Percentiles rank a stretch among this genome's conserved stretches.
These are phyloP conservation scores for Casaregolazyma suthepensis DNA, from an alignment of 1,139 yeast species.

Conservation along the genomic window DNA sequence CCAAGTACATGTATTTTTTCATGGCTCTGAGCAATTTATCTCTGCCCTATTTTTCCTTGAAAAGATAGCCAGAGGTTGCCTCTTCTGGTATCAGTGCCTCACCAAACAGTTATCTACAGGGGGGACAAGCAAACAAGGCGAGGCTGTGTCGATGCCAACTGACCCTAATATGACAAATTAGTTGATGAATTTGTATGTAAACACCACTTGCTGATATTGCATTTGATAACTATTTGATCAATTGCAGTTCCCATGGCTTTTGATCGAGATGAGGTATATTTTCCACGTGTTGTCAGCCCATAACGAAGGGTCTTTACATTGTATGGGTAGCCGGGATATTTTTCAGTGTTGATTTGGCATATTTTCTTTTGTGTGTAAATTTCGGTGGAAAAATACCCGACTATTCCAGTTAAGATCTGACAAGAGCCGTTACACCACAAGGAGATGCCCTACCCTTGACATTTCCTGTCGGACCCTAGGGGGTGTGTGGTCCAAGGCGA, in stretches of 20 bases:
- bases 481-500: neutral
- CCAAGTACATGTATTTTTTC: neutral
- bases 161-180: neutral
- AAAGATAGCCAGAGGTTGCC: neutral
- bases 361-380: neutral
- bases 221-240: neutral
- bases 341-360: neutral
- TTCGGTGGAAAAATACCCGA: neutral
- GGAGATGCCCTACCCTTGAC: neutral
- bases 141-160: neutral
- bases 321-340: neutral
- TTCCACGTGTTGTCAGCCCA: neutral
- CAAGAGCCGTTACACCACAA: neutral
- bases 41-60: neutral
- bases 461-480: neutral
- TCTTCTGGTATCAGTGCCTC: neutral
- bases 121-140: neutral
- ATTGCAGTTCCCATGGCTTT: neutral
- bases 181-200: neutral
- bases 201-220: neutral
- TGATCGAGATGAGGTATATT: neutral
- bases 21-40: neutral
- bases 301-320: neutral
- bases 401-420: neutral
- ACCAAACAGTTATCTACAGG: neutral